Evolutionary conservation across 108 stramenopile genomes (phyloP).

Genomic region (Nitzschia putrida): DNA sequence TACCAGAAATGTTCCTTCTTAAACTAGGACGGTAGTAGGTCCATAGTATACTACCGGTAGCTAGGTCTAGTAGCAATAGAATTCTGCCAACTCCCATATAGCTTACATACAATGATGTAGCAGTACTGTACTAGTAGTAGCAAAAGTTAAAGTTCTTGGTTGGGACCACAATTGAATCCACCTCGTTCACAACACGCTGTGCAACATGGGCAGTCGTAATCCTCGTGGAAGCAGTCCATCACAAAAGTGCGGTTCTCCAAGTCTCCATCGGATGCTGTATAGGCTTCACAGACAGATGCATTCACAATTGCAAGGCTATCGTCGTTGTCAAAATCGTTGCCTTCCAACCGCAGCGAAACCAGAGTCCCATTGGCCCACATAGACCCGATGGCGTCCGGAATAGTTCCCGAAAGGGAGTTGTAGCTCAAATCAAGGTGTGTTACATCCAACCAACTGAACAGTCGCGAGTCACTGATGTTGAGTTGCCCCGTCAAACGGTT

Average conservation of each 20-base stretch:
- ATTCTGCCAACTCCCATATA: no score
- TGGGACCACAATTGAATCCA: background rate
- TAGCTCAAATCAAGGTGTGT: background rate
- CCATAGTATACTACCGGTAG: no score
- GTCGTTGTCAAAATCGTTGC: conserved; percentile 1
- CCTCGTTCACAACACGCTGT: conserved; percentile 1
- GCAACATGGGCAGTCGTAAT: background rate
- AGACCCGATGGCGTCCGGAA: background rate
- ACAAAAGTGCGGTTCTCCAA: background rate
- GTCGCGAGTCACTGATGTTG: background rate
- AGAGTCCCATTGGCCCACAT: conserved; percentile 6
- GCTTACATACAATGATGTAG: no score
- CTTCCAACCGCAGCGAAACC: background rate
- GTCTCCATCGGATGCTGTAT: no score
- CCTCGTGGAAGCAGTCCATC: background rate
- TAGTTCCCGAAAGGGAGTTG: conserved; percentile 7
- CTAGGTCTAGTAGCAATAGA: no score
- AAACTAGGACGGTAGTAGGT: no score
- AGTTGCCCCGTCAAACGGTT: background rate
- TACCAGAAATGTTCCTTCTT: no score
- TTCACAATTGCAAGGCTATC: background rate
- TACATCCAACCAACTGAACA: background rate
- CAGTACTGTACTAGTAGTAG: no score
- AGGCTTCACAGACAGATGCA: background rate
- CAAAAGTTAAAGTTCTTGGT: background rate